These are phyloP conservation scores for Cyberlindnera samutprakarnensis DNA, from an alignment of 805 yeast species.

Conservation along the genomic window DNA sequence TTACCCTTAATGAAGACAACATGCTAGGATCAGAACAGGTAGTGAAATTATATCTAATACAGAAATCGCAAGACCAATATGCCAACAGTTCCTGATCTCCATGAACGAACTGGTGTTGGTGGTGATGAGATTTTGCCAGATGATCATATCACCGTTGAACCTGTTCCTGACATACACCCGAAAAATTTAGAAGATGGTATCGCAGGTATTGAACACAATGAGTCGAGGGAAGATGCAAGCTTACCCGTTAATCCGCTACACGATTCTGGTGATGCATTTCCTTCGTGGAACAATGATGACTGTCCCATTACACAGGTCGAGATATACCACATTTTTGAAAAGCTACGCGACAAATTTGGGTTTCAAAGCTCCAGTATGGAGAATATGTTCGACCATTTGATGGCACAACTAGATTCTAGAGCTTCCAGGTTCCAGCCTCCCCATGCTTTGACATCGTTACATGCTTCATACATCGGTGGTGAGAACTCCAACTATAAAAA, in stretches of 20 bases:
- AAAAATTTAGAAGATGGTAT: neutral
- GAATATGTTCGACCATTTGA: constrained; percentile 76
- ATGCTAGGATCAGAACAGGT: too few species aligned
- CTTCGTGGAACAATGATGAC: constrained; percentile 29
- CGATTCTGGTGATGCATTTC: constrained; percentile 4
- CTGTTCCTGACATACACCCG: neutral
- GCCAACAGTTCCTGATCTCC: too few species aligned
- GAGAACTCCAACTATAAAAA: constrained; percentile 77
- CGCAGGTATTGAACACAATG: neutral
- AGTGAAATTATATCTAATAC: too few species aligned
- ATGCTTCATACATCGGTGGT: constrained; percentile 91
- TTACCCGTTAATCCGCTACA: neutral
- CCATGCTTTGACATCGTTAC: constrained; percentile 67
- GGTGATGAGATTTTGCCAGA: too few species aligned
- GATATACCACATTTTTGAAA: constrained; percentile 52
- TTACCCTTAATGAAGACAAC: too few species aligned
- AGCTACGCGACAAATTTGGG: constrained; percentile 61
- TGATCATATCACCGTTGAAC: too few species aligned
- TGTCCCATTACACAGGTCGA: constrained; percentile 68
- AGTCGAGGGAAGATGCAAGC: neutral
- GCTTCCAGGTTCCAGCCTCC: constrained; percentile 70
- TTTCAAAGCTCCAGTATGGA: constrained; percentile 73
- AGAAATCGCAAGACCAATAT: too few species aligned
- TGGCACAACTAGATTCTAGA: constrained; percentile 80
- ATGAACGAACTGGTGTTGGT: too few species aligned